These are phyloP conservation scores for Mucor irregularis DNA, from an alignment of 371 early-diverging fungal species.

Conservation along the genomic window DNA sequence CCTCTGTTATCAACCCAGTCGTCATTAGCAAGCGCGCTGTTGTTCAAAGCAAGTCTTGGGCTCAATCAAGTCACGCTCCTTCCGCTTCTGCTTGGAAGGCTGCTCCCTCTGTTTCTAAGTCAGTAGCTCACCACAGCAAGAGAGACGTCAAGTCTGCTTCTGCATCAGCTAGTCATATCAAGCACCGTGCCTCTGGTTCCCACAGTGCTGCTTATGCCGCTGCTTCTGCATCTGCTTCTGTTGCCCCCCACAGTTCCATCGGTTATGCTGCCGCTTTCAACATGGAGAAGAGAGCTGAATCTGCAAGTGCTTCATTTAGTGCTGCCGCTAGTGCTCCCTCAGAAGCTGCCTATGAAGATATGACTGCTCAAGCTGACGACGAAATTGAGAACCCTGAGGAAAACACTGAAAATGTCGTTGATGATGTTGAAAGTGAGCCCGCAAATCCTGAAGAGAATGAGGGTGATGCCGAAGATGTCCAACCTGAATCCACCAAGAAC, in stretches of 20 bases:
- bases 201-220: background rate
- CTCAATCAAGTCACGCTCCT: too few species aligned
- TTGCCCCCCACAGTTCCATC: background rate
- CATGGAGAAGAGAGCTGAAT: background rate
- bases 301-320: background rate
- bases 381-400: background rate
- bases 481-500: too few species aligned
- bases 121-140: too few species aligned
- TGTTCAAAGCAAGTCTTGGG: too few species aligned
- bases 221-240: background rate
- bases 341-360: too few species aligned
- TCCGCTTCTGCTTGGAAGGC: too few species aligned
- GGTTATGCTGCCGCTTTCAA: background rate
- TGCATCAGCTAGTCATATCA: background rate
- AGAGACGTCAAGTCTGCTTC: too few species aligned
- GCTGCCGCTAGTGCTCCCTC: background rate
- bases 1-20: too few species aligned
- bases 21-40: too few species aligned
- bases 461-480: background rate
- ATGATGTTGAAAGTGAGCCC: background rate
- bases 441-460: background rate
- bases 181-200: background rate
- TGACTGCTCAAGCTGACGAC: background rate
- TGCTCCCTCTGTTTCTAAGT: too few species aligned
- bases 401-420: background rate